Percentiles rank a stretch among this genome's conserved stretches.
These are phyloP conservation scores for Pluteus cervinus DNA, from an alignment of 768 basidiomycete genomes.

Conservation along the genomic window DNA sequence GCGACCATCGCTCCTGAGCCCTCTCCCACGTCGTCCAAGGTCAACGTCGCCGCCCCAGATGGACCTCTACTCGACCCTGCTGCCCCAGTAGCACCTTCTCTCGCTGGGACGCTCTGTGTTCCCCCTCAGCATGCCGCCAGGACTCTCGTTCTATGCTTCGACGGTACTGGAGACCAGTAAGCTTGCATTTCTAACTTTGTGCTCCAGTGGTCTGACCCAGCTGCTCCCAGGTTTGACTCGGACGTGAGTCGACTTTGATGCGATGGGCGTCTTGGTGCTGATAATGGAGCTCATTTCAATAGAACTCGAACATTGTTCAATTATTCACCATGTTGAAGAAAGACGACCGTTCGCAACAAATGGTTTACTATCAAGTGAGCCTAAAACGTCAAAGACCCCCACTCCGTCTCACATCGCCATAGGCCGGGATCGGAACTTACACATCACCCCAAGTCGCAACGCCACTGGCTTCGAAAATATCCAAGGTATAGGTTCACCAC, in stretches of 20 bases:
- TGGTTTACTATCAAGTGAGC: conserved; percentile 51
- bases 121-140: conserved; percentile 20
- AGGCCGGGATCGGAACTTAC: conserved; percentile 54
- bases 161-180: conserved; percentile 4
- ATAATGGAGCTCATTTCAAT: conserved; percentile 24
- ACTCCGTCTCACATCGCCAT: too few species aligned
- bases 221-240: conserved; percentile 26
- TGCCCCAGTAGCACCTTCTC: too few species aligned
- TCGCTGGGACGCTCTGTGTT: too few species aligned
- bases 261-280: conserved; percentile 31
- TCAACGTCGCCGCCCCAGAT: too few species aligned
- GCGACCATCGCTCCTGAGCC: too few species aligned
- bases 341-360: conserved; percentile 39
- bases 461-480: conserved; percentile 35
- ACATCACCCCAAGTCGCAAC: conserved; percentile 37
- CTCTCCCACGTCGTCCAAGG: too few species aligned
- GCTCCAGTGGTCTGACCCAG: background rate
- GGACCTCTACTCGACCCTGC: too few species aligned
- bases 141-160: conserved; percentile 3
- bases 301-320: conserved; percentile 40
- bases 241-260: conserved; percentile 49
- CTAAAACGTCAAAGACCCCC: background rate
- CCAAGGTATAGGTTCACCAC: conserved; percentile 24
- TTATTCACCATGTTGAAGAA: conserved; percentile 47
- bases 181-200: conserved; percentile 15